A percentile compares a stretch with the other conserved stretches of the same genome.
Conservation (phyloP, 2,329 filamentous ascomycete species). For the Didymella lethalis region DNA sequence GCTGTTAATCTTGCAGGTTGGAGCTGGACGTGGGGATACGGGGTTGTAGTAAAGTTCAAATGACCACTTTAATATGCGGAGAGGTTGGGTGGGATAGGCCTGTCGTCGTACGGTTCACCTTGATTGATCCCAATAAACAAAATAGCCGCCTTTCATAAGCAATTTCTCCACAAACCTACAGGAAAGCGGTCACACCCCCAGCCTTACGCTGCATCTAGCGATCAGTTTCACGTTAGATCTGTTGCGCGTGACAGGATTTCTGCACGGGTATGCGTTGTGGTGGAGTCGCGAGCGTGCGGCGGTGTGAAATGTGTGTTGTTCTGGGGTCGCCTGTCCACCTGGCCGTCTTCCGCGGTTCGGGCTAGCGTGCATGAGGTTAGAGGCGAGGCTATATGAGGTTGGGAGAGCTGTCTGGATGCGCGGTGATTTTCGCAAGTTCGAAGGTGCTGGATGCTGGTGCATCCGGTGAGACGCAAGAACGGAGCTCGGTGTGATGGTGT, state of each 20-base stretch:
- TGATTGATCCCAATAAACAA: constrained; percentile 6
- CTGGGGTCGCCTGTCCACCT: constrained; percentile 9
- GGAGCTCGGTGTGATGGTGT: constrained; percentile 1
- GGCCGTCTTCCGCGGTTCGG: constrained; percentile 11
- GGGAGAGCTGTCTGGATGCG: constrained; percentile 13
- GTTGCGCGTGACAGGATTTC: constrained; percentile 1
- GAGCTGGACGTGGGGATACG: constrained; percentile 15
- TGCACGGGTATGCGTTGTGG: constrained; percentile 5
- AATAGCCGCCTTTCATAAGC: constrained; percentile 5
- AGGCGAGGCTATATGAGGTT: constrained; percentile 2
- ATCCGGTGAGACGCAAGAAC: constrained; percentile 7
- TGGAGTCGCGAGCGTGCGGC: constrained; percentile 11
- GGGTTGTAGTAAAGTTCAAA: constrained; percentile 7
- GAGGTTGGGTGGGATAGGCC: constrained; percentile 16
- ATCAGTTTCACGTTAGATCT: constrained; percentile 6
- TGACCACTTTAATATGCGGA: constrained; percentile 16
- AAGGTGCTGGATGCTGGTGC: neutral
- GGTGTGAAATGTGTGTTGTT: constrained; percentile 23
- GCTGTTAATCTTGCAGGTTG: neutral
- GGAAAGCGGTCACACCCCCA: constrained; percentile 20
- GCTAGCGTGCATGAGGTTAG: constrained; percentile 3
- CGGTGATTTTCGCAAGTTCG: neutral
- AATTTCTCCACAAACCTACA: constrained; percentile 15
- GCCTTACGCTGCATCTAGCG: constrained; percentile 8
- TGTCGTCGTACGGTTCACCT: constrained; percentile 6